These are phyloP conservation scores for Pseudogymnoascus sp. DNA, from an alignment of 2,329 filamentous ascomycete genomes.

Conservation along the genomic window DNA sequence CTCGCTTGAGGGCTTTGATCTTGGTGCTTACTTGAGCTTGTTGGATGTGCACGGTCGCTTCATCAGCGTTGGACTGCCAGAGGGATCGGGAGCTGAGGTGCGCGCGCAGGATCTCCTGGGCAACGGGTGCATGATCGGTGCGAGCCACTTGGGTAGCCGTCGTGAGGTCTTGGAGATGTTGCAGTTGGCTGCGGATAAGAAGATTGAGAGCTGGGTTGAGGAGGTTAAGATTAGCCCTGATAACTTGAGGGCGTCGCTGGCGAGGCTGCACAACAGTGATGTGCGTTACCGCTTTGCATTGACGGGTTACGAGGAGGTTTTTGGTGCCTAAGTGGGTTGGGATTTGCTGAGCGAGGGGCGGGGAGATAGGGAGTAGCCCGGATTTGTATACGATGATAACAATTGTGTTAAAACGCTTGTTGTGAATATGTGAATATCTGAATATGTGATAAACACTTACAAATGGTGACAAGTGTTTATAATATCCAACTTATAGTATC, in stretches of 20 bases:
- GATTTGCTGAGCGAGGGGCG: not conserved
- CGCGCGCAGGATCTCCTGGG: constrained; percentile 65
- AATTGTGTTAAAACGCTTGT: not conserved
- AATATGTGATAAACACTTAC: not conserved
- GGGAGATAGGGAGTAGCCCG: constrained; percentile 1
- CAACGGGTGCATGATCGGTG: constrained; percentile 67
- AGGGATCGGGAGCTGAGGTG: constrained; percentile 62
- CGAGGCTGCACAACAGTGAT: constrained; percentile 61
- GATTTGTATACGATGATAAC: not conserved
- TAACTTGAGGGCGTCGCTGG: constrained; percentile 60
- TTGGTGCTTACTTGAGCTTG: constrained; percentile 63
- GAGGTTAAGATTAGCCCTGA: constrained; percentile 62
- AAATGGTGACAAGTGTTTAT: not conserved
- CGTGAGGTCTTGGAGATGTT: constrained; percentile 65
- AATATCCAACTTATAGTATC: not conserved
- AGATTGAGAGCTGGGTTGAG: constrained; percentile 62
- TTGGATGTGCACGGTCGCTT: constrained; percentile 76
- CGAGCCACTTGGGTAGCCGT: constrained; percentile 61
- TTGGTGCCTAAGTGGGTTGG: constrained; percentile 30
- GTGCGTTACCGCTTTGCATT: constrained; percentile 67
- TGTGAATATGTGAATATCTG: not conserved
- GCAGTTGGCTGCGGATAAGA: constrained; percentile 60
- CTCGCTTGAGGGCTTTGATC: constrained; percentile 57
- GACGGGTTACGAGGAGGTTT: constrained; percentile 58
- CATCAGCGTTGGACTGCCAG: constrained; percentile 72